These are phyloP conservation scores for Monosporascus sp. DNA, from an alignment of 2,329 filamentous ascomycete species.

Conservation along the genomic window DNA sequence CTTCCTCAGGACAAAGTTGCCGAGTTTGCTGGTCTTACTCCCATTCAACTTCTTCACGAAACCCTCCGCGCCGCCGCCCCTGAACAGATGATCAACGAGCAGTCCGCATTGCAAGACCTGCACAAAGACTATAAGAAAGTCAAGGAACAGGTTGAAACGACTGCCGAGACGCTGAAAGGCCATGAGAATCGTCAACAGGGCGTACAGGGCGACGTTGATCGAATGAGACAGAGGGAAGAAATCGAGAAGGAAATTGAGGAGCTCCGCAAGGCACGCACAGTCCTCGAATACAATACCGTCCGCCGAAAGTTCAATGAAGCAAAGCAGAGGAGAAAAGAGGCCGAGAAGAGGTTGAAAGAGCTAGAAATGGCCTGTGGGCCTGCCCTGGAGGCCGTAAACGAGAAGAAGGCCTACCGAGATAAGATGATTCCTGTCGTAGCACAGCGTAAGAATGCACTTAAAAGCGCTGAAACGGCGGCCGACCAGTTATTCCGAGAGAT, in stretches of 20 bases:
- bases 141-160: constrained; percentile 50
- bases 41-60: constrained; percentile 74
- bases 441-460: constrained; percentile 48
- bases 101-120: constrained; percentile 66
- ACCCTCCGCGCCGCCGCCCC: constrained; percentile 86
- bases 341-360: constrained; percentile 50
- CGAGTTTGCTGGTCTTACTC: constrained; percentile 81
- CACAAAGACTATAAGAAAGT: constrained; percentile 64
- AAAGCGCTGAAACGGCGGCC: constrained; percentile 46
- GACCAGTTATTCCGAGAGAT: constrained; percentile 33
- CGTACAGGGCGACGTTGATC: constrained; percentile 76
- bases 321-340: constrained; percentile 49
- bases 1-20: constrained; percentile 92
- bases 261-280: constrained; percentile 59
- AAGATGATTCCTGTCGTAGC: constrained; percentile 51
- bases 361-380: constrained; percentile 60
- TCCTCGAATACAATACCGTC: constrained; percentile 58
- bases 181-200: constrained; percentile 68
- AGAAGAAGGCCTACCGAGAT: constrained; percentile 62
- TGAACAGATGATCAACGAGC: constrained; percentile 72
- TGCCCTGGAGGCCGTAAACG: constrained; percentile 60
- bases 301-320: constrained; percentile 41
- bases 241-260: constrained; percentile 59
- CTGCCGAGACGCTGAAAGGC: constrained; percentile 58
- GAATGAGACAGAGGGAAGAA: constrained; percentile 68